Conservation (phyloP, 495 filamentous ascomycete genomes). For the Podospora bellae-mahoneyi region DNA sequence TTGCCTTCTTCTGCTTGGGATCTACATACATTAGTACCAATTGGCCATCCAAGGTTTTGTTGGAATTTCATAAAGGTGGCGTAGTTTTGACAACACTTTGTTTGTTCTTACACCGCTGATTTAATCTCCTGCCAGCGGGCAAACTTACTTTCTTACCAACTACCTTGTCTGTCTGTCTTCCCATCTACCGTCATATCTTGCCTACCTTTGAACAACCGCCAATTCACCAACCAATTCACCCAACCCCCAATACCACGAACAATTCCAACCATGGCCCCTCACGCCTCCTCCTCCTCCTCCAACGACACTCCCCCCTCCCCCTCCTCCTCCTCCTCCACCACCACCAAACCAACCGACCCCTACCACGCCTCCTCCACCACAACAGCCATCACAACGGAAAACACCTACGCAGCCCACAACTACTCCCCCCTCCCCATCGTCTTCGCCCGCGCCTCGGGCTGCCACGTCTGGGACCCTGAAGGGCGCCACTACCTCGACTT, state of each 20-base stretch:
- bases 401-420: slow-evolving; percentile 91
- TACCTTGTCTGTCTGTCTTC: neutral
- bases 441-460: slow-evolving; percentile 77
- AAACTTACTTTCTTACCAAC: neutral
- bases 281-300: slow-evolving; percentile 38
- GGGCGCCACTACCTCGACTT: slow-evolving; percentile 97
- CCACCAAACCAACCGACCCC: slow-evolving; percentile 35
- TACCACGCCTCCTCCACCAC: slow-evolving; percentile 82
- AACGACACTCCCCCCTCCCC: slow-evolving; percentile 23
- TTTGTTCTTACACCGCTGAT: neutral
- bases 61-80: neutral
- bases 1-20: neutral
- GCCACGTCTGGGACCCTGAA: slow-evolving; percentile 94
- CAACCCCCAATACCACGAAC: too few relatives aligned
- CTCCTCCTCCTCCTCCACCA: slow-evolving; percentile 20
- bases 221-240: neutral
- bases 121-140: neutral
- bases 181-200: neutral
- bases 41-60: neutral
- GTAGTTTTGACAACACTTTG: neutral
- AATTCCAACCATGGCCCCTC: slow-evolving; percentile 51
- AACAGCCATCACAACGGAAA: slow-evolving; percentile 73
- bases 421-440: slow-evolving; percentile 97
- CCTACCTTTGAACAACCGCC: slow-evolving; percentile 2
- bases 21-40: neutral